Evolutionary conservation across 768 basidiomycete genomes (phyloP).

Genomic region (Calocera viscosa): DNA sequence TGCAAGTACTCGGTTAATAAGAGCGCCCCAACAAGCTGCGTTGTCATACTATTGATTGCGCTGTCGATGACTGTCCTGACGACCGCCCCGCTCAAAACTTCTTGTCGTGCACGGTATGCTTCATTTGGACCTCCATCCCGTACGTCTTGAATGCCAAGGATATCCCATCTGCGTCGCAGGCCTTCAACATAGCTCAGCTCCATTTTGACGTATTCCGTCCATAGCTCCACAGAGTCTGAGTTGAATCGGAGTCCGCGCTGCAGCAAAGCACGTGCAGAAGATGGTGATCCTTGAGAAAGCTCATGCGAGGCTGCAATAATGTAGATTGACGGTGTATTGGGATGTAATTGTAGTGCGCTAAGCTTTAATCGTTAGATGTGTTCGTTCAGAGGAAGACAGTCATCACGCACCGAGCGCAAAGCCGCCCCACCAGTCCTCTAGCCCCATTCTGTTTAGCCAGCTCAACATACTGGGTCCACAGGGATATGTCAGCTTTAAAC

Average conservation of each 20-base stretch:
- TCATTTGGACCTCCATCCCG: conserved; percentile 33
- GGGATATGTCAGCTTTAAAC: conserved; percentile 74
- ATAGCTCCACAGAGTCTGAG: conserved; percentile 57
- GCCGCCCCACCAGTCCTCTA: conserved; percentile 61
- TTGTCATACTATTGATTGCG: conserved; percentile 53
- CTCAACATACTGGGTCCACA: conserved; percentile 84
- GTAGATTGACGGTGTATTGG: conserved; percentile 62
- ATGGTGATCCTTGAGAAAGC: conserved; percentile 54
- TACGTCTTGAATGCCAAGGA: conserved; percentile 48
- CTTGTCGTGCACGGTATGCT: conserved; percentile 44
- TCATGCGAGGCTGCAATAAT: conserved; percentile 78
- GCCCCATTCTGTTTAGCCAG: conserved; percentile 73
- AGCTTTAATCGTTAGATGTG: background rate
- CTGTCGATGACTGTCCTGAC: conserved; percentile 63
- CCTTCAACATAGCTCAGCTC: conserved; percentile 78
- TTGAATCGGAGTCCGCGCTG: conserved; percentile 78
- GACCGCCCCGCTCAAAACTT: conserved; percentile 67
- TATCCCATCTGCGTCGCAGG: conserved; percentile 62
- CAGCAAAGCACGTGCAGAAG: conserved; percentile 69
- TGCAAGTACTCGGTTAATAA: conserved; percentile 19
- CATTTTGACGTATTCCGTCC: conserved; percentile 84
- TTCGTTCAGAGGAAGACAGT: background rate
- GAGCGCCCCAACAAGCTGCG: conserved; percentile 16
- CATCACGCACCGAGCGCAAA: conserved; percentile 58
- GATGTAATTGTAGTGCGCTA: conserved; percentile 81